Percentiles rank a stretch among this genome's conserved stretches.
phyloP scores from a whole-genome alignment of 768 basidiomycete genomes.

The Pulveroboletus sp. region DNA sequence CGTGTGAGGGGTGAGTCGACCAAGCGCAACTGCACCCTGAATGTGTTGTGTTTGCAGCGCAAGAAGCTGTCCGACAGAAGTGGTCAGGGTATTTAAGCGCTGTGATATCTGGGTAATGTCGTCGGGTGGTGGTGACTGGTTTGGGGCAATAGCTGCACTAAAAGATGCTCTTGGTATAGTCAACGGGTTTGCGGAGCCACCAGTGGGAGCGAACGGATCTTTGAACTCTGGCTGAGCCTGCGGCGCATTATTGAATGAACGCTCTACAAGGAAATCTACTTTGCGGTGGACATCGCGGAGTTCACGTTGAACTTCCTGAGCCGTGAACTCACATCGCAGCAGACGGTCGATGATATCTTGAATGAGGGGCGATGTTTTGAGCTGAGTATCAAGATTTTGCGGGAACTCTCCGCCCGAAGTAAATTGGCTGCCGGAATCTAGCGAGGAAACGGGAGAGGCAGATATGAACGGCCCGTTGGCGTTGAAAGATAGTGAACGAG shows the following conservation, averaged over 20 bases:
- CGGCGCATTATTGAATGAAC: conserved; percentile 39
- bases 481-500: conserved; percentile 42
- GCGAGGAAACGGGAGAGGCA: conserved; percentile 73
- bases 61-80: conserved; percentile 81
- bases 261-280: conserved; percentile 71
- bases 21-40: conserved; percentile 40
- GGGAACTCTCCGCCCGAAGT: conserved; percentile 44
- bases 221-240: conserved; percentile 71
- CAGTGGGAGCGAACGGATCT: conserved; percentile 63
- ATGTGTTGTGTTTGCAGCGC: conserved; percentile 74
- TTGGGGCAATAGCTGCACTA: conserved; percentile 65
- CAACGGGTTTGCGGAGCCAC: conserved; percentile 30
- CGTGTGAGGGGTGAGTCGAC: conserved; percentile 31
- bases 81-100: conserved; percentile 72
- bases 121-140: conserved; percentile 62
- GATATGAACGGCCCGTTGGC: conserved; percentile 49
- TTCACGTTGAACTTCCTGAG: conserved; percentile 70
- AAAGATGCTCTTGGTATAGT: conserved; percentile 58
- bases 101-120: conserved; percentile 76
- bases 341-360: conserved; percentile 75
- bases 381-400: conserved; percentile 62
- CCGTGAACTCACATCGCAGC: conserved; percentile 62
- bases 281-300: conserved; percentile 73
- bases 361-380: conserved; percentile 71
- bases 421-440: conserved; percentile 69